Conservation (phyloP, 257 asterid genomes). For the Mentha longifolia region DNA sequence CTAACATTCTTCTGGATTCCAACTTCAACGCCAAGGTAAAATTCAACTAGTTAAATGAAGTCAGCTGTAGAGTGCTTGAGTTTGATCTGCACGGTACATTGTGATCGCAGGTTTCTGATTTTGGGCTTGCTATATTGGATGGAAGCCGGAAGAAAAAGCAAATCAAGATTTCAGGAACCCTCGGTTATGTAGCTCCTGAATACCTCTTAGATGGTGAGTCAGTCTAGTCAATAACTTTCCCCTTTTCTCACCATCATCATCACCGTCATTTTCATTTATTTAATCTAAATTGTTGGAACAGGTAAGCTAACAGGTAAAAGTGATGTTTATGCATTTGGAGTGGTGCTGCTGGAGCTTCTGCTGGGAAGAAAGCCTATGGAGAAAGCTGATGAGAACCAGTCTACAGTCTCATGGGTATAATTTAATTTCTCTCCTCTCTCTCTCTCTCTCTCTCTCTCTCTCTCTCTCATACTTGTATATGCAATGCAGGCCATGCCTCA, state of each 20-base stretch:
- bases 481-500: constrained; percentile 80
- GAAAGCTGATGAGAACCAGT: constrained; percentile 51
- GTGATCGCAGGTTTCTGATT: constrained; percentile 61
- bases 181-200: constrained; percentile 87
- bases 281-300: neutral
- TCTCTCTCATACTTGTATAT: neutral
- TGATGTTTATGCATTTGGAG: constrained; percentile 82
- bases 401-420: constrained; percentile 65
- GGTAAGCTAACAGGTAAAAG: constrained; percentile 78
- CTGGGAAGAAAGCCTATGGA: constrained; percentile 73
- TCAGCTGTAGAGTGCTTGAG: too few species aligned
- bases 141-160: constrained; percentile 58
- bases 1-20: constrained; percentile 80
- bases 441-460: neutral
- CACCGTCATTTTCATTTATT: too few species aligned
- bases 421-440: neutral
- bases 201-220: constrained; percentile 70
- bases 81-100: too few species aligned
- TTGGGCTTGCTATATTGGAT: constrained; percentile 68
- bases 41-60: too few species aligned
- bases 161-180: constrained; percentile 73
- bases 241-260: too few species aligned
- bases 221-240: too few species aligned
- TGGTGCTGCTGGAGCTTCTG: constrained; percentile 76
- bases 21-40: constrained; percentile 83